Conservation (phyloP, 805 yeast species). For the Lipomyces sp. region DNA sequence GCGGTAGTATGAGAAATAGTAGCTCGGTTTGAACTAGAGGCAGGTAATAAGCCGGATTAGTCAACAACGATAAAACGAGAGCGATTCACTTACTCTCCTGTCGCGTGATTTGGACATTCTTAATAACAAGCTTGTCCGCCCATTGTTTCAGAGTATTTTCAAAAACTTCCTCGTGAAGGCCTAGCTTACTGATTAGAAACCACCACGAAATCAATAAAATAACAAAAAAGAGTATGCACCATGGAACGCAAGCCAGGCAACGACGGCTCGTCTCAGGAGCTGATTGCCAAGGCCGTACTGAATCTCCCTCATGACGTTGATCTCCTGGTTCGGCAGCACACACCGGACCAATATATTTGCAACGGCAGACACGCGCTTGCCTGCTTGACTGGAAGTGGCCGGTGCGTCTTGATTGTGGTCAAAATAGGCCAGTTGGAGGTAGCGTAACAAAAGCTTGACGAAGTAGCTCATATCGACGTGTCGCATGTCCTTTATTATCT, state of each 20-base stretch:
- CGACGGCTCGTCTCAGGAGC: slow-evolving; percentile 7
- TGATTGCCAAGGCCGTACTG: slow-evolving; percentile 3
- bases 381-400: neutral
- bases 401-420: neutral
- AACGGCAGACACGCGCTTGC: slow-evolving; percentile 1
- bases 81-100: slow-evolving; percentile 14
- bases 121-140: slow-evolving; percentile 18
- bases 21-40: slow-evolving; percentile 8
- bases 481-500: neutral
- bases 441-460: slow-evolving; percentile 1
- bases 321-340: slow-evolving; percentile 5
- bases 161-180: slow-evolving; percentile 15
- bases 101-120: slow-evolving; percentile 9
- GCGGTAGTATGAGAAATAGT: slow-evolving; percentile 14
- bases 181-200: neutral
- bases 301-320: slow-evolving; percentile 1
- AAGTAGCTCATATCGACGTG: slow-evolving; percentile 7
- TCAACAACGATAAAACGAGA: neutral
- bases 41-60: neutral
- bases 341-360: slow-evolving; percentile 5
- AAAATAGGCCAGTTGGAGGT: slow-evolving; percentile 5
- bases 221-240: neutral
- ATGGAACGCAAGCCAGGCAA: slow-evolving; percentile 16
- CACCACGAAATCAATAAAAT: neutral
- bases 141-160: slow-evolving; percentile 10